Conservation (phyloP, 176 grass and related monocot genomes). For the maize (Zea mays) region DNA sequence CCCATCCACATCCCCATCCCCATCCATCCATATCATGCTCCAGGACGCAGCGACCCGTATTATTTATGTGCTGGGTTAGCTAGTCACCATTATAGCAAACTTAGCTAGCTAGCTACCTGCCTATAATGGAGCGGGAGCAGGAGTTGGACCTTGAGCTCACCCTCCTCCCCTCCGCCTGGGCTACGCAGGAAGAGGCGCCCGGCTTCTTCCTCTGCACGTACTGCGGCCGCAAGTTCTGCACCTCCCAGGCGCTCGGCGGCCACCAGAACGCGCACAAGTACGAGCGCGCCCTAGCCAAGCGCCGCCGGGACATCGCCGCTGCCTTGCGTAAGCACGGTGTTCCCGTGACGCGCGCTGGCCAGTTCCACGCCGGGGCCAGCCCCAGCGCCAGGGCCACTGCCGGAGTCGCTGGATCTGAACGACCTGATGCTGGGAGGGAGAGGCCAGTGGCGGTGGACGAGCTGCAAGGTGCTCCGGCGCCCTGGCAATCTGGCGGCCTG, state of each 20-base stretch:
- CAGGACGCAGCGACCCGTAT: too few relatives aligned
- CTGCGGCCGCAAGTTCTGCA: conserved; percentile 62
- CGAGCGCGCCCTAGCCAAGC: conserved; percentile 56
- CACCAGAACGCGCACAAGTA: conserved; percentile 84
- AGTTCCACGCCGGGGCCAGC: not conserved
- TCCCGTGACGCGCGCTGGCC: not conserved
- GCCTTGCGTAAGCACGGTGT: too few relatives aligned
- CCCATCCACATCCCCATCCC: too few relatives aligned
- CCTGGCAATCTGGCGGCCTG: not conserved
- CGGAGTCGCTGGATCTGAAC: not conserved
- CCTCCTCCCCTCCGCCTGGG: too few relatives aligned
- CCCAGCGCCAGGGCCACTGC: too few relatives aligned
- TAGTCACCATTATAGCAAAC: not conserved
- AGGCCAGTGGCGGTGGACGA: not conserved
- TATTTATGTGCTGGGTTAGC: too few relatives aligned
- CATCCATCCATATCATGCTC: not conserved
- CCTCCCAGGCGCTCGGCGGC: conserved; percentile 67
- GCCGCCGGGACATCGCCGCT: not conserved
- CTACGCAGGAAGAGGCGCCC: not conserved
- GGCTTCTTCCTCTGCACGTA: conserved; percentile 70
- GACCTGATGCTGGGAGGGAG: not conserved
- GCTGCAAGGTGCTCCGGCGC: not conserved
- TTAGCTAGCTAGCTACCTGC: not conserved
- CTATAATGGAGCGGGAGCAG: conserved; percentile 13
- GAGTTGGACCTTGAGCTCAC: too few relatives aligned